These are phyloP conservation scores for Solanum dulcamara DNA, from an alignment of 257 asterid species.

Conservation along the genomic window DNA sequence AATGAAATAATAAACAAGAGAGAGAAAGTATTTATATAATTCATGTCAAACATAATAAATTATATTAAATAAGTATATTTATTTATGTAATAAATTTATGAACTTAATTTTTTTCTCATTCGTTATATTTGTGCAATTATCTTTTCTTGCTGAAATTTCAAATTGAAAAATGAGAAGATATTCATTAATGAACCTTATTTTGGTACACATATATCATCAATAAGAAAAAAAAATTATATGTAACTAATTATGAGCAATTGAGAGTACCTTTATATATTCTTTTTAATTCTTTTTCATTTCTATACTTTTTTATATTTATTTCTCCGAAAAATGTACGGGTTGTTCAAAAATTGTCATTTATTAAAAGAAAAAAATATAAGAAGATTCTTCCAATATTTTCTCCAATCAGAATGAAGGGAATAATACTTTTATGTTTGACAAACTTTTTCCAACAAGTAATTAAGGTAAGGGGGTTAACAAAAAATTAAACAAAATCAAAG, in stretches of 20 bases:
- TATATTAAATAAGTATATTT: too few relatives aligned
- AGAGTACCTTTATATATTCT: background rate
- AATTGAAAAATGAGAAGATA: background rate
- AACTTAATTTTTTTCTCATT: background rate
- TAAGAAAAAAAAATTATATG: too few relatives aligned
- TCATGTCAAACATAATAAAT: background rate
- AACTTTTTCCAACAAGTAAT: background rate
- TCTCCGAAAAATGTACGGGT: background rate
- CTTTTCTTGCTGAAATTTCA: background rate
- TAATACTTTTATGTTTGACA: background rate
- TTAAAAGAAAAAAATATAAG: background rate
- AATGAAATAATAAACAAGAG: background rate
- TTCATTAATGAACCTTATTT: background rate
- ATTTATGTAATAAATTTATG: too few relatives aligned
- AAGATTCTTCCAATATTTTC: background rate
- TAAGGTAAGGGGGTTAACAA: background rate
- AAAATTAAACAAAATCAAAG: background rate
- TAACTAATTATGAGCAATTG: background rate
- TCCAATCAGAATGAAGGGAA: background rate
- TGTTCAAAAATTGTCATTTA: background rate
- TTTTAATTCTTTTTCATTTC: too few relatives aligned
- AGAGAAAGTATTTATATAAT: background rate
- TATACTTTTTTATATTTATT: too few relatives aligned
- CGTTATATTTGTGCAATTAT: background rate
- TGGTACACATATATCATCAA: too few relatives aligned